Conservation (phyloP, 1,139 yeast species). For the Scheffersomyces stambukii region DNA sequence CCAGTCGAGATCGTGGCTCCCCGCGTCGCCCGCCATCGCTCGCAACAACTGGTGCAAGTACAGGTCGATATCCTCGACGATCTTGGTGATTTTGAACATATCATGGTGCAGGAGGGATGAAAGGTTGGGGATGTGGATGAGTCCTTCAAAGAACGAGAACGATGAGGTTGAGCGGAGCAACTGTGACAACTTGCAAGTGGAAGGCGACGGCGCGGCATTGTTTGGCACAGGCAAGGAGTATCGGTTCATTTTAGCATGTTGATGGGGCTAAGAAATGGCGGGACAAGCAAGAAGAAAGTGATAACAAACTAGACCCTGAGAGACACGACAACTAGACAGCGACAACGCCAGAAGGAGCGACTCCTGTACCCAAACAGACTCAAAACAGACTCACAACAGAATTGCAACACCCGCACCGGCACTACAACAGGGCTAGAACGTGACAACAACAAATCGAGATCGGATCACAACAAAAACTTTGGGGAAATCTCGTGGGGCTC, state of each 20-base stretch:
- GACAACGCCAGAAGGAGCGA: no score
- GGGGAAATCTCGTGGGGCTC: no score
- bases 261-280: background rate
- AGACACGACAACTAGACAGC: no score
- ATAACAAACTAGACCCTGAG: no score
- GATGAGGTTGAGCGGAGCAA: conserved; percentile 16
- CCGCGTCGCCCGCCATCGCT: conserved; percentile 12
- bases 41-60: conserved; percentile 21
- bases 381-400: no score
- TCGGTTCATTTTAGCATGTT: conserved; percentile 7
- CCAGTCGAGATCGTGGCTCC: conserved; percentile 31
- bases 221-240: background rate
- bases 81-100: conserved; percentile 25
- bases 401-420: no score
- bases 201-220: conserved; percentile 2
- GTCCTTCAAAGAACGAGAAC: conserved; percentile 32
- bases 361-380: no score
- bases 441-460: no score
- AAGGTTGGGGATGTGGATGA: conserved; percentile 18
- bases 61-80: conserved; percentile 27
- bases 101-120: conserved; percentile 22
- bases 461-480: no score
- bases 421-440: no score
- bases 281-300: background rate
- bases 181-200: conserved; percentile 7